Conservation (phyloP, 805 yeast genomes). For the Candida oleophila region DNA sequence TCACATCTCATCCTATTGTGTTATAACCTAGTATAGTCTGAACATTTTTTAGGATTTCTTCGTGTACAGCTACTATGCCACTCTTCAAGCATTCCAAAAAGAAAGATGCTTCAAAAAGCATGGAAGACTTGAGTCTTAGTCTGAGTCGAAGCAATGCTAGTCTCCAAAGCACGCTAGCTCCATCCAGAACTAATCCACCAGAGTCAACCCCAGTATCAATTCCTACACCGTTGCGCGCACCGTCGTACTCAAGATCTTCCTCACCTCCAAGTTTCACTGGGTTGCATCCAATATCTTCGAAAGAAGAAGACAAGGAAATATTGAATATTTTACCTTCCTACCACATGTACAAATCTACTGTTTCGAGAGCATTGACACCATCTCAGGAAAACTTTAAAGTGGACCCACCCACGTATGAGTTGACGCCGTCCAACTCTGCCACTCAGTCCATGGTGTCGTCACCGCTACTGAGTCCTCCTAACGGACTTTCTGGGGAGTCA, state of each 20-base stretch:
- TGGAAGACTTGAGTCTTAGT: neutral
- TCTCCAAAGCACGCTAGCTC: neutral
- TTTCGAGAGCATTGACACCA: constrained; percentile 35
- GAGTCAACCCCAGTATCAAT: neutral
- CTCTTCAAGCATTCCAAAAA: constrained; percentile 1
- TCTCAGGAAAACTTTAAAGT: constrained; percentile 38
- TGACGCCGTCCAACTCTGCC: constrained; percentile 17
- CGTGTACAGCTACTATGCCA: neutral
- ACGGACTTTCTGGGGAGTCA: neutral
- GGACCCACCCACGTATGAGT: constrained; percentile 40
- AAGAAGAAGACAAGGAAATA: constrained; percentile 20
- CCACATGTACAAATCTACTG: constrained; percentile 44
- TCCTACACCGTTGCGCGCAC: neutral
- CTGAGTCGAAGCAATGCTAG: neutral
- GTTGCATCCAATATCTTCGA: neutral
- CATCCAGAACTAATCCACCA: neutral
- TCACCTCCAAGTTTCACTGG: neutral
- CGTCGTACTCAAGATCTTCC: neutral
- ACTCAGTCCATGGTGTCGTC: constrained; percentile 3
- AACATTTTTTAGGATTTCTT: too few relatives aligned
- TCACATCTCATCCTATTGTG: neutral
- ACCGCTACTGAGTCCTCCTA: constrained; percentile 4
- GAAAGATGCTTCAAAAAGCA: neutral
- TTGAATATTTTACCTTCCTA: constrained; percentile 43
- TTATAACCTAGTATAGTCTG: neutral